phyloP scores from a whole-genome alignment of 768 basidiomycete species.

The Termitomyces sp. region DNA sequence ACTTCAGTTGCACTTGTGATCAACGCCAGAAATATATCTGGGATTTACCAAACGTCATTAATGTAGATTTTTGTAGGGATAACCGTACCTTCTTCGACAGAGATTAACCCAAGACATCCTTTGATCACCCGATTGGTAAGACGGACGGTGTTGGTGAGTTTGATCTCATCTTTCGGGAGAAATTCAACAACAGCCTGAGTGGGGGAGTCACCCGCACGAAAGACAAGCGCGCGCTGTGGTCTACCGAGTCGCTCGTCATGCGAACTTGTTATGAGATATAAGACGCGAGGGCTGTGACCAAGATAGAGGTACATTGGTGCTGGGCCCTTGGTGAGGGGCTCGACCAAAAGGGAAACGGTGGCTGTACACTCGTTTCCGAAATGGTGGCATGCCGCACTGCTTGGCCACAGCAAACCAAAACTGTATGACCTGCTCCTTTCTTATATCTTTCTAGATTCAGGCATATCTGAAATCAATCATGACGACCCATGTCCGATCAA shows the following conservation, averaged over 20 bases:
- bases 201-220: constrained; percentile 55
- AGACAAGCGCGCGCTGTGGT: constrained; percentile 64
- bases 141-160: constrained; percentile 58
- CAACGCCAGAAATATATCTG: constrained; percentile 85
- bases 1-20: constrained; percentile 74
- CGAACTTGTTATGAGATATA: constrained; percentile 70
- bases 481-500: too few relatives aligned
- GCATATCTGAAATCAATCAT: too few relatives aligned
- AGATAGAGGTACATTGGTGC: constrained; percentile 71
- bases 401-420: too few relatives aligned
- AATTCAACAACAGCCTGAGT: constrained; percentile 87
- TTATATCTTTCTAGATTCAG: too few relatives aligned
- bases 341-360: not conserved
- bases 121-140: constrained; percentile 72
- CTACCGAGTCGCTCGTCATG: constrained; percentile 62
- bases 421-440: too few relatives aligned
- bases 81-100: constrained; percentile 61
- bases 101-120: constrained; percentile 82
- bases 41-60: constrained; percentile 3
- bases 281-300: constrained; percentile 58
- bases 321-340: not conserved
- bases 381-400: too few relatives aligned
- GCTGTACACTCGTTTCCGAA: not conserved
- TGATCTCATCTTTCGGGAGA: constrained; percentile 67
- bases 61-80: not conserved